phyloP scores from a whole-genome alignment of 1,139 yeast species.

The Pichia sp. region DNA sequence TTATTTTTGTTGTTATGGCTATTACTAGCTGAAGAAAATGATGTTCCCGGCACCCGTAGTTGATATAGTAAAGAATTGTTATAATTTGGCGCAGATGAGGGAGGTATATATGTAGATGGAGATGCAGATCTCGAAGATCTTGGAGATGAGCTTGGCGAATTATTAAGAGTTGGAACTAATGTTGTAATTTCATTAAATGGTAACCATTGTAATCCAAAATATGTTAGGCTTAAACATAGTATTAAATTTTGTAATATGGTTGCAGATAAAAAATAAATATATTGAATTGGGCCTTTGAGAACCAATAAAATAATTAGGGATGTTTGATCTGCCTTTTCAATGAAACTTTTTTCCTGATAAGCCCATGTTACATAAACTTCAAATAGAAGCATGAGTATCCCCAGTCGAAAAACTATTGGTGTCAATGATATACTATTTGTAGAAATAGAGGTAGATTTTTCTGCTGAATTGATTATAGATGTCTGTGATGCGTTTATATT shows the following conservation, averaged over 20 bases:
- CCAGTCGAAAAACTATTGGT: slow-evolving; percentile 35
- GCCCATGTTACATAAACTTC: slow-evolving; percentile 94
- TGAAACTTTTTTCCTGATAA: slow-evolving; percentile 58
- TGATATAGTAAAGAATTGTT: neutral
- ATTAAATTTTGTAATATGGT: slow-evolving; percentile 54
- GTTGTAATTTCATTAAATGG: slow-evolving; percentile 1
- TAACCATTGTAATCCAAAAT: slow-evolving; percentile 9
- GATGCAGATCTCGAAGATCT: neutral
- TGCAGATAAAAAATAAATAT: slow-evolving; percentile 55
- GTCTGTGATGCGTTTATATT: neutral
- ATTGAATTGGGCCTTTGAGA: slow-evolving; percentile 46
- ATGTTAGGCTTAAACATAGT: slow-evolving; percentile 47
- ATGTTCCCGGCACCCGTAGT: neutral
- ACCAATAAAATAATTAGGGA: slow-evolving; percentile 27
- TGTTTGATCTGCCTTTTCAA: slow-evolving; percentile 20
- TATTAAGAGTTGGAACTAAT: neutral
- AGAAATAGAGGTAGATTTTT: neutral
- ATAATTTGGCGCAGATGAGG: neutral
- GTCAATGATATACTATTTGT: neutral
- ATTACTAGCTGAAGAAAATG: neutral
- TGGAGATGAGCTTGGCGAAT: neutral
- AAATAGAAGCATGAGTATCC: slow-evolving; percentile 65
- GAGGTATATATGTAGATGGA: neutral
- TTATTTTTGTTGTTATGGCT: neutral
- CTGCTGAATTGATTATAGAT: neutral